These are phyloP conservation scores for Populus davidiana DNA, from an alignment of 345 rosid genomes.

Conservation along the genomic window DNA sequence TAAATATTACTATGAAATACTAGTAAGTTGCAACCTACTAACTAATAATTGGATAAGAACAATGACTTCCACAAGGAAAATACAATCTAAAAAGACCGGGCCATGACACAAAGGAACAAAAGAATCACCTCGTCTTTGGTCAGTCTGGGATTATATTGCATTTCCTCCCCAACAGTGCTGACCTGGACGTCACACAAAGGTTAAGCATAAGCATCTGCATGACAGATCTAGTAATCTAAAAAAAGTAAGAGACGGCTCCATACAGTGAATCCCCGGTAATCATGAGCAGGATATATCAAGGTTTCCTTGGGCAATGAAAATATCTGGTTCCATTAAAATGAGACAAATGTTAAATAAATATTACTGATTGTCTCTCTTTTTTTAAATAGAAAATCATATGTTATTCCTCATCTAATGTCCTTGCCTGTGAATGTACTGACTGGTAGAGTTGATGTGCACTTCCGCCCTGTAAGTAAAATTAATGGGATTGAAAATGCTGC, in stretches of 20 bases:
- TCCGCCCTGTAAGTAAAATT: constrained; percentile 59
- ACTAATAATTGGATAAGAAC: not conserved
- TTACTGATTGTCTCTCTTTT: not conserved
- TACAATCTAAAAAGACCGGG: not conserved
- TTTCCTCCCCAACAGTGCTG: constrained; percentile 92
- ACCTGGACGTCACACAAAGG: constrained; percentile 45
- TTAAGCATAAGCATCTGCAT: not conserved
- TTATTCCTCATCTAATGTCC: constrained; percentile 9
- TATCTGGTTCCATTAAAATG: constrained; percentile 44
- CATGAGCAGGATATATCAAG: constrained; percentile 86
- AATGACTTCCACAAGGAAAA: not conserved
- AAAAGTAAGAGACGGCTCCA: constrained; percentile 13
- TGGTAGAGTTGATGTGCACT: constrained; percentile 73
- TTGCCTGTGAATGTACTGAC: constrained; percentile 93
- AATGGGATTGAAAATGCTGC: not conserved
- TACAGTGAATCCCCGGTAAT: constrained; percentile 87
- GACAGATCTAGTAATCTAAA: not conserved
- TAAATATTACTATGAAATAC: not conserved
- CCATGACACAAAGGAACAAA: not conserved
- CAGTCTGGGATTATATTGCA: constrained; percentile 66
- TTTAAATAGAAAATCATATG: not conserved
- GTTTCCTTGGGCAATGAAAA: constrained; percentile 84
- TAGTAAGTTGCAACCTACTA: not conserved
- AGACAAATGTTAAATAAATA: not conserved
- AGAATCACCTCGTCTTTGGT: constrained; percentile 71